Conservation (phyloP, 192 early-diverging fungal species). For the Pilaira anomala region DNA sequence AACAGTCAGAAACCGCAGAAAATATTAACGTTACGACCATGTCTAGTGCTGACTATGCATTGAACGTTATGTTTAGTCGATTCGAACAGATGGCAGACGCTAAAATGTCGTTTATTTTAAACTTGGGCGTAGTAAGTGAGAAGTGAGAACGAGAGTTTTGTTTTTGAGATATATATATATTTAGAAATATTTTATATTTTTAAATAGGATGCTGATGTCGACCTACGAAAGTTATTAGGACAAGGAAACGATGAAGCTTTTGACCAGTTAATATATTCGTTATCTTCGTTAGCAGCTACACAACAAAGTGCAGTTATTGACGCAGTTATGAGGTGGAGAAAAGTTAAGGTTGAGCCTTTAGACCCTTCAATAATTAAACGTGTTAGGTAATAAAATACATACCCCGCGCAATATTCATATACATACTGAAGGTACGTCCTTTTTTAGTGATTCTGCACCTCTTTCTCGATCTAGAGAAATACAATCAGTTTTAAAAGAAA, state of each 20-base stretch:
- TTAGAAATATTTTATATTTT: not conserved
- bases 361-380: slow-evolving; percentile 31
- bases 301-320: slow-evolving; percentile 86
- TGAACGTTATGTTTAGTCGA: slow-evolving; percentile 52
- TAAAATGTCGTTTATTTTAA: slow-evolving; percentile 50
- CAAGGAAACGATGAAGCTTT: slow-evolving; percentile 71
- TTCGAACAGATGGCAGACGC: slow-evolving; percentile 58
- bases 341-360: slow-evolving; percentile 54
- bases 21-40: not conserved
- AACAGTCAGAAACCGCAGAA: too few species aligned
- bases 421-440: too few species aligned
- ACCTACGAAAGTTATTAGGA: slow-evolving; percentile 56
- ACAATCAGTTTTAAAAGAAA: slow-evolving; percentile 56
- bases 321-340: slow-evolving; percentile 73
- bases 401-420: not conserved
- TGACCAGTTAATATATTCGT: slow-evolving; percentile 73
- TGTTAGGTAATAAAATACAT: slow-evolving; percentile 27
- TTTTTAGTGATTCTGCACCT: slow-evolving; percentile 32
- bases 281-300: slow-evolving; percentile 79
- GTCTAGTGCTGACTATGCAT: slow-evolving; percentile 50
- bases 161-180: slow-evolving; percentile 15
- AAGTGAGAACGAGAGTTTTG: too few species aligned
- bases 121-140: slow-evolving; percentile 34
- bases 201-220: slow-evolving; percentile 62
- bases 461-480: slow-evolving; percentile 45